Evolutionary conservation across 371 early-diverging fungal genomes (phyloP).

Genomic region (Umbelopsis sp.): DNA sequence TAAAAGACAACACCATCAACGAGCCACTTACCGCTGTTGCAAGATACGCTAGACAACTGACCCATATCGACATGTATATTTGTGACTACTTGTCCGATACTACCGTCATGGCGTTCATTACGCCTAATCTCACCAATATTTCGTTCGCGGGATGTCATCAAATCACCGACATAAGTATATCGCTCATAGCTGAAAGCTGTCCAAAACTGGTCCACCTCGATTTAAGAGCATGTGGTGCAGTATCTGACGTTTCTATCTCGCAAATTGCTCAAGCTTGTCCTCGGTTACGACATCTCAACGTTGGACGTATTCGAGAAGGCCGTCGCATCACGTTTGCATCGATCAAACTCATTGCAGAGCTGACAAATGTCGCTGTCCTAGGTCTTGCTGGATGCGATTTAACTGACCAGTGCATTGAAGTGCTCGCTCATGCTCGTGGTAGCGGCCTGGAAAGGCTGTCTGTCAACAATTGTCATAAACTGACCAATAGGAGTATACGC

Average conservation of each 20-base stretch:
- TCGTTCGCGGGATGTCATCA: conserved; percentile 61
- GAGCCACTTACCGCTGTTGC: conserved; percentile 35
- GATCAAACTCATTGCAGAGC: conserved; percentile 54
- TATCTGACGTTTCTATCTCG: conserved; percentile 54
- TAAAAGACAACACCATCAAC: conserved; percentile 40
- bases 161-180: conserved; percentile 55
- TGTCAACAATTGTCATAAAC: conserved; percentile 58
- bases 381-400: conserved; percentile 65
- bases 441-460: conserved; percentile 56
- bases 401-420: conserved; percentile 57
- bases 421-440: conserved; percentile 51
- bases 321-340: conserved; percentile 53
- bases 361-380: conserved; percentile 53
- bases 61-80: conserved; percentile 52
- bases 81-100: conserved; percentile 55
- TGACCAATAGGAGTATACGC: conserved; percentile 54
- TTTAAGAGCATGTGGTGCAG: conserved; percentile 58
- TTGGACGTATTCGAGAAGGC: conserved; percentile 59
- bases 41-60: conserved; percentile 23
- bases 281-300: conserved; percentile 55
- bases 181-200: conserved; percentile 46
- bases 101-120: conserved; percentile 40
- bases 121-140: conserved; percentile 43
- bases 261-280: conserved; percentile 52
- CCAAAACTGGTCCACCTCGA: conserved; percentile 54